Evolutionary conservation across 129 eudicot species (phyloP), one percentile per base, ranked within the genome.

Genomic region (Cynara cardunculus): DNA sequence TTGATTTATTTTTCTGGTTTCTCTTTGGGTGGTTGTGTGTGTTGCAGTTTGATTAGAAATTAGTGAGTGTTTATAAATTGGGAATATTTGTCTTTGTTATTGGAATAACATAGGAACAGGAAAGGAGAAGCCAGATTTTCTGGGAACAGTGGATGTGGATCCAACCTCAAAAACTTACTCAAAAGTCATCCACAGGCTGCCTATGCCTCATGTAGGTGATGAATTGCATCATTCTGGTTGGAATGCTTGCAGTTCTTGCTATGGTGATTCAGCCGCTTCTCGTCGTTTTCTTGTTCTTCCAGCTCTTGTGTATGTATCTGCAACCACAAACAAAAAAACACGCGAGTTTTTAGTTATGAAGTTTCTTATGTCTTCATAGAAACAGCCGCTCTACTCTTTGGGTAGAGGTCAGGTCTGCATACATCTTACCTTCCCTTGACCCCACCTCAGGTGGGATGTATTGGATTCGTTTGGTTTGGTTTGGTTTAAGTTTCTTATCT

Each of bases 181-280:
- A 28, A 83, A 92, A 83, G 97, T 96, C 39, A 88, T 96, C 77
- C 99, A 96, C 83, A 85, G 99, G 86, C 88, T 96, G 53, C 91
- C 98, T 2, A 90, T 96, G 94, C 99, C 97, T n/a, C 11, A 96
- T 78, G 2, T 88, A 62, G 99, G 97, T 1, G 98, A 96, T 76
- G 98, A 96, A 78, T 87, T 96, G 25, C 98, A 96, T 75, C 99
- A 96, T 81, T 90, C 98, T 71, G 99, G 99, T 28, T 96, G 98
- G 99, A 96, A 96, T 83, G 82, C 99, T 44, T 96, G 98, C 91
- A 96, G 99, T 78, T 96, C 99, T 71, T 96, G 99, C 90, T 84
- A 86, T 66, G 87, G 88, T 34, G 99, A 96, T 80, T 83, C 99
- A 49, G 32, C 89, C 0, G 91, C 97, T 72, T 74, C 96, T 18